Base-by-base conservation (phyloP, 768 basidiomycete genomes). In the Trametes punicea region DNA sequence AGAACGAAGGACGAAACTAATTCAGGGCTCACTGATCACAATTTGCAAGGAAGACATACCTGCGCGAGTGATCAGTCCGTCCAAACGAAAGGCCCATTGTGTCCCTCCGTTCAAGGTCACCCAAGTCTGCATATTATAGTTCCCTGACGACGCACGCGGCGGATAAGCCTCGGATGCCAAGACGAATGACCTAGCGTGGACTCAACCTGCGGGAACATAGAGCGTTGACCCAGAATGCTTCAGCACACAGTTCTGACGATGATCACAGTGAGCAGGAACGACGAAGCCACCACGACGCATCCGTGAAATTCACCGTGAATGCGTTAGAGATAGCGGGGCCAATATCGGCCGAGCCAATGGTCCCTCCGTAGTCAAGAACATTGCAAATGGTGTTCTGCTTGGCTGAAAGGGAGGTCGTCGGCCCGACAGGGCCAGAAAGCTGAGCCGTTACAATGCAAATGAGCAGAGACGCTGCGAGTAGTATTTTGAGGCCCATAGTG, bases 71-170 rank as follows among this genome's bases (percentile, higher is more conserved):
- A 70, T 70, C 7, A 69, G 33, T 7, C 69, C 69, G 33, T 70
- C 69, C 13, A 70, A 57, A 34, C 68, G 65, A 56, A 68, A 63
- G 2, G 69, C 67, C 69, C 69, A 68, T 11, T 66, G 62, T 4
- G 51, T 59, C 8, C 61, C 69, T 25, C 55, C 61, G n/a, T 58
- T 65, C 38, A 70, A 59, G 2, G 64, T 67, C 8, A 65, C 64
- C 69, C 69, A 70, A 2, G 69, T 70, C 50, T 58, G 36, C 67
- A 69, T 67, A 48, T 61, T 56, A 34, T 70, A 69, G 50, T 61
- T 66, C 5, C 61, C 61, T 62, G 30, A 26, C 18, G 4, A 15
- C 3, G 21, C 26, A 44, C 13, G 26, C 18, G 26, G 31, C 25
- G 20, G 9, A 13, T 46, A 20, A 27, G 25, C 15, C 20, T 30